A percentile compares a stretch with the other conserved stretches of the same genome.
Conservation (phyloP, 805 yeast species). For the Nematodospora valgi region DNA sequence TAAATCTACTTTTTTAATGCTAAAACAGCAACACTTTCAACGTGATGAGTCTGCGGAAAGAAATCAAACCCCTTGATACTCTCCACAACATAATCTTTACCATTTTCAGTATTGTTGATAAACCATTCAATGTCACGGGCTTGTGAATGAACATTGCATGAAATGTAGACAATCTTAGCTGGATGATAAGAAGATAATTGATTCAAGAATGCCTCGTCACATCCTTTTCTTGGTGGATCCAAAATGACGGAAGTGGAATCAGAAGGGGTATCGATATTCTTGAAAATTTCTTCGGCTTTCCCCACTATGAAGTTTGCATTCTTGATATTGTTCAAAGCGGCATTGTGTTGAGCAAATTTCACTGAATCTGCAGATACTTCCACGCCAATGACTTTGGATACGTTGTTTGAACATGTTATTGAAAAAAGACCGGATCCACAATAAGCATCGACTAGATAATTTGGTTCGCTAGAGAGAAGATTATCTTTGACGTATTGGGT, state of each 20-base stretch:
- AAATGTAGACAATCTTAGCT: slow-evolving; percentile 84
- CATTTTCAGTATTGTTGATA: slow-evolving; percentile 60
- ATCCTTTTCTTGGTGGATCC: slow-evolving; percentile 97
- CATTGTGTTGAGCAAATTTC: slow-evolving; percentile 80
- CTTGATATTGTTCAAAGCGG: slow-evolving; percentile 64
- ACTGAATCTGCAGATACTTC: slow-evolving; percentile 92
- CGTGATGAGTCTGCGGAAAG: slow-evolving; percentile 93
- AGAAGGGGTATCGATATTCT: slow-evolving; percentile 69
- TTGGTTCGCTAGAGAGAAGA: slow-evolving; percentile 39
- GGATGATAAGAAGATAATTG: slow-evolving; percentile 85
- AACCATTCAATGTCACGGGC: slow-evolving; percentile 91
- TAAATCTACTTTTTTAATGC: slow-evolving; percentile 12
- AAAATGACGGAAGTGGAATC: slow-evolving; percentile 82
- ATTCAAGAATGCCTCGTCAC: slow-evolving; percentile 81
- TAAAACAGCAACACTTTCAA: slow-evolving; percentile 81
- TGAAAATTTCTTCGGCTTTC: slow-evolving; percentile 87
- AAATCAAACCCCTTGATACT: slow-evolving; percentile 93
- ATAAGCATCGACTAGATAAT: slow-evolving; percentile 86
- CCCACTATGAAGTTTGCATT: slow-evolving; percentile 88
- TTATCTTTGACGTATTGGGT: slow-evolving; percentile 78
- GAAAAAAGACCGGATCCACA: slow-evolving; percentile 96
- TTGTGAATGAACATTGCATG: slow-evolving; percentile 97
- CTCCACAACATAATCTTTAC: slow-evolving; percentile 64
- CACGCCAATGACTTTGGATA: slow-evolving; percentile 86
- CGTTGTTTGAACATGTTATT: slow-evolving; percentile 76